These are phyloP conservation scores for Schwanniomyces vanrijiae DNA, from an alignment of 805 yeast genomes.

Conservation along the genomic window DNA sequence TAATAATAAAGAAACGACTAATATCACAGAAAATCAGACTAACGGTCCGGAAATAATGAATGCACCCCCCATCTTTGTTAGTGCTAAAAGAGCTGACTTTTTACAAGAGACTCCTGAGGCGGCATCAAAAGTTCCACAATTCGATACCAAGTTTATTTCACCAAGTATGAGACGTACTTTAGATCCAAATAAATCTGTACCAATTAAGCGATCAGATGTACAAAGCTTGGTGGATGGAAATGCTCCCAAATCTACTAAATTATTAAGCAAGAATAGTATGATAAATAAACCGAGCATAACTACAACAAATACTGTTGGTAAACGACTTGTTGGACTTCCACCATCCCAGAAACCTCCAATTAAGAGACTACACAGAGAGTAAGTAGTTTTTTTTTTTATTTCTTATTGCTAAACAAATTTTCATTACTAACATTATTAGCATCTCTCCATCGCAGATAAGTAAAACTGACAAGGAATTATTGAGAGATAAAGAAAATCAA, in stretches of 20 bases:
- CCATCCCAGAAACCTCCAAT: slow-evolving; percentile 27
- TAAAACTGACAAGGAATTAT: neutral
- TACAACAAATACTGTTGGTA: slow-evolving; percentile 14
- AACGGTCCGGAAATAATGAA: neutral
- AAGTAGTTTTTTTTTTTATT: slow-evolving; percentile 2
- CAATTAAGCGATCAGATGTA: slow-evolving; percentile 45
- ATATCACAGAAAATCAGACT: neutral
- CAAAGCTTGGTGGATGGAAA: neutral
- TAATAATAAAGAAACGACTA: neutral
- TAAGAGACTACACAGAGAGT: slow-evolving; percentile 23
- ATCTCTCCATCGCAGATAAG: neutral
- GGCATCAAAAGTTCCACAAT: slow-evolving; percentile 54
- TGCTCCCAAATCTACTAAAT: neutral
- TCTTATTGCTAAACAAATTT: neutral
- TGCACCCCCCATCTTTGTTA: slow-evolving; percentile 45
- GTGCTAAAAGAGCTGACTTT: slow-evolving; percentile 63
- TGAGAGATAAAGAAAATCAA: slow-evolving; percentile 5
- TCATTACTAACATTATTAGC: neutral
- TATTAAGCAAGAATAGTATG: neutral
- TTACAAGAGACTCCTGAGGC: slow-evolving; percentile 47
- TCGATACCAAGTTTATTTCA: slow-evolving; percentile 50
- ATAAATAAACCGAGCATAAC: neutral
- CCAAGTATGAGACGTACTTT: slow-evolving; percentile 53
- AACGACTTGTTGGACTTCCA: slow-evolving; percentile 35
- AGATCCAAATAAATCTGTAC: slow-evolving; percentile 69